Percentiles rank a stretch among this genome's conserved stretches.
These are phyloP conservation scores for Mucor velutinosus DNA, from an alignment of 371 early-diverging fungal genomes.

Conservation along the genomic window DNA sequence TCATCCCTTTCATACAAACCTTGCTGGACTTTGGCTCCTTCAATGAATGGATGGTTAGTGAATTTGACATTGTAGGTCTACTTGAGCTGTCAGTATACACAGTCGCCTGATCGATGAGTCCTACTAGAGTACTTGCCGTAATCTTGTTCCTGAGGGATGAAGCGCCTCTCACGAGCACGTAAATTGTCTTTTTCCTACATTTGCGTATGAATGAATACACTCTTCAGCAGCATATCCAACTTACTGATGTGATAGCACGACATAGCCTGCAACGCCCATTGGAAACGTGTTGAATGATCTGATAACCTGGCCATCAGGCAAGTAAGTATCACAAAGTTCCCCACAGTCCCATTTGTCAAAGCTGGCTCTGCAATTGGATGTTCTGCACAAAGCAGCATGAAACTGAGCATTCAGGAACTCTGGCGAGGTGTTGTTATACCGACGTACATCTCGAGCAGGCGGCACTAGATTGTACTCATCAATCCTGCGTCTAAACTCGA, in stretches of 20 bases:
- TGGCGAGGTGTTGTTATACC: not conserved
- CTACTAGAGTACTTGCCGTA: not conserved
- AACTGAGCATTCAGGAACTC: not conserved
- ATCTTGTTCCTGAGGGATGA: constrained; percentile 5
- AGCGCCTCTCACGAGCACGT: constrained; percentile 12
- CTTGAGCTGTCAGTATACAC: not conserved
- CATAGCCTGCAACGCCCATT: constrained; percentile 13
- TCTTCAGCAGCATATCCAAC: not conserved
- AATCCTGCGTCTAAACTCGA: not conserved
- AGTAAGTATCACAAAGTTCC: constrained; percentile 4
- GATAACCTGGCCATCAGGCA: constrained; percentile 22
- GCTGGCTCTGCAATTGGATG: constrained; percentile 22
- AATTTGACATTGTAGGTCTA: not conserved
- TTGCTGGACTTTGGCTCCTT: constrained; percentile 10
- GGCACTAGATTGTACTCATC: not conserved
- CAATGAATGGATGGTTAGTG: constrained; percentile 12
- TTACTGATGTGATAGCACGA: constrained; percentile 19
- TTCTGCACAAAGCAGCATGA: constrained; percentile 12
- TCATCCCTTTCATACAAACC: not conserved
- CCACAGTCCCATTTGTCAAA: constrained; percentile 28
- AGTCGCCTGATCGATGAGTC: not conserved
- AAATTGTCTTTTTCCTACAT: constrained; percentile 13
- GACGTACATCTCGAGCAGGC: not conserved
- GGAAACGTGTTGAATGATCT: constrained; percentile 20
- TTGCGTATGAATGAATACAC: not conserved